Base-by-base conservation (phyloP, 306 rosid species). In the Dalbergia cochinchinensis region DNA sequence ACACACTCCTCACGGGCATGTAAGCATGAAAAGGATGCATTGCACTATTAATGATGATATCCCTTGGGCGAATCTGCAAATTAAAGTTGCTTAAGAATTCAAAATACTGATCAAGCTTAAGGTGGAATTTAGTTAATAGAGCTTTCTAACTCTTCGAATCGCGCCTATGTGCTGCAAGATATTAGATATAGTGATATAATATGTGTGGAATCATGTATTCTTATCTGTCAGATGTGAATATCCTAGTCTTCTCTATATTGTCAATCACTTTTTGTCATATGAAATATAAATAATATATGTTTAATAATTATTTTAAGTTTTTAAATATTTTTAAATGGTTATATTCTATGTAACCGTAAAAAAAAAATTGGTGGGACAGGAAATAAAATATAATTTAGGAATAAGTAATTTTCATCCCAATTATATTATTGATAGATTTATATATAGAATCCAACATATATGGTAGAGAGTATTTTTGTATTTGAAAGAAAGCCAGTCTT, bases 51-150 rank as follows among this genome's bases (percentile, higher is more conserved):
- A 37, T 37, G 41, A 37, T 37, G 41, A 37, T 37, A 78, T 76
- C 70, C 66, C 65, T 59, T 62, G 5, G 54, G 66, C 4, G 22
- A 42, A 65, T 81, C 61, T 63, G 34, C 3, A 37, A 37, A 37
- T 37, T 26, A 53, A 60, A 76, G 33, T 60, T 75, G 65, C 50
- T 15, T 13, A 5, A 41, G 39, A 55, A 60, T 81, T 81, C 88
- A 73, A 82, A 82, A 62, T 7, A 55, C 34, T 19, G 59, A 68
- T 82, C 71, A 64, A 78, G 76, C 57, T 74, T 16, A 74, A 19
- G 19, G 57, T n/a, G 34, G 65, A 84, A 61, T 35, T 26, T 26
- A 26, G 31, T 26, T 26, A 26, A 26, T 26, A 26, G 31, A 26
- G 31, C 31, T 26, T 26, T 26, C 31, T 0, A 26, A 26, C 31